Conservation (phyloP, 2,329 filamentous ascomycete genomes). For the Orbilia ellipsospora region DNA sequence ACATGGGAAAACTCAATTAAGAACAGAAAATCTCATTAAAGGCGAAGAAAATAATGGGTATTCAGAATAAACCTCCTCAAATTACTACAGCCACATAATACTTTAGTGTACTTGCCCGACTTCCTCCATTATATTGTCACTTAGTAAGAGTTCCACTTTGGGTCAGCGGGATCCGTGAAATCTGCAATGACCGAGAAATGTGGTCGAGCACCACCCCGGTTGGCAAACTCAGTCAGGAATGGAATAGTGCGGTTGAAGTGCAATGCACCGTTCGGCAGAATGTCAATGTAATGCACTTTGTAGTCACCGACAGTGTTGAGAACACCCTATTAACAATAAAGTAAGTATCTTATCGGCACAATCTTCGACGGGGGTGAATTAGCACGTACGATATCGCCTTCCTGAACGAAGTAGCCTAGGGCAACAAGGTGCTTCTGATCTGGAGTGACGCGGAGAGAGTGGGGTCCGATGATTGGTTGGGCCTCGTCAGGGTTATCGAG, state of each 20-base stretch:
- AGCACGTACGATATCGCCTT: constrained; percentile 64
- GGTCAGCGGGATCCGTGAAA: constrained; percentile 40
- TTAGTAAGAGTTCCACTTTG: constrained; percentile 54
- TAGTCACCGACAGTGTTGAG: constrained; percentile 72
- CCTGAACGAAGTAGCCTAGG: constrained; percentile 75
- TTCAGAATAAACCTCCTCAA: not conserved
- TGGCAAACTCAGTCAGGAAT: constrained; percentile 68
- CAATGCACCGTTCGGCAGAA: constrained; percentile 68
- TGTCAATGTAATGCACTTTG: constrained; percentile 73
- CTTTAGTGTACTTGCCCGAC: too few species aligned
- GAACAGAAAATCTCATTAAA: not conserved
- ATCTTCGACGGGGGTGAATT: not conserved
- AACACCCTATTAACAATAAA: constrained; percentile 61
- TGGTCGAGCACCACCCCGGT: constrained; percentile 69
- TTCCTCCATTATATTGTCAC: not conserved
- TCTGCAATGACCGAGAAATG: constrained; percentile 66
- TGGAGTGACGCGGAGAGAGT: constrained; percentile 73
- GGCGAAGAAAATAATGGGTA: not conserved
- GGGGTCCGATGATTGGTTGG: constrained; percentile 71
- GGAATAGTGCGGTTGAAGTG: constrained; percentile 72
- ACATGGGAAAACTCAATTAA: not conserved
- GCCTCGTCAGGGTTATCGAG: constrained; percentile 71
- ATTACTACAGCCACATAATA: not conserved
- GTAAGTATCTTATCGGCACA: not conserved
- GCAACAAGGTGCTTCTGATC: constrained; percentile 74